Conservation (phyloP, 805 yeast species). For the Candida tallmaniae region DNA sequence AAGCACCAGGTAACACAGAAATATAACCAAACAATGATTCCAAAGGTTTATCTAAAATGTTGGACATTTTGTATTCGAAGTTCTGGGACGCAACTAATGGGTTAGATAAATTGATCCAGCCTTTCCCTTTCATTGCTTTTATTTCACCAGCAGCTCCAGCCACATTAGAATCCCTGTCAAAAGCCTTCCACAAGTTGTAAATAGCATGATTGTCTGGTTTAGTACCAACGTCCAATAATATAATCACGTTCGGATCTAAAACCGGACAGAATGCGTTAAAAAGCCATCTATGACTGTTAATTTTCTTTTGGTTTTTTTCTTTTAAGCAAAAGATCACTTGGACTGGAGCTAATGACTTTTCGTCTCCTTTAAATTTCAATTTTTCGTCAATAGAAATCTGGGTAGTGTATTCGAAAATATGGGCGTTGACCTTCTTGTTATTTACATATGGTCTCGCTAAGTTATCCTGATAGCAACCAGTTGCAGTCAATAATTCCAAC, state of each 20-base stretch:
- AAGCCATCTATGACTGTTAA: constrained; percentile 97
- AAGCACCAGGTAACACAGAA: constrained; percentile 91
- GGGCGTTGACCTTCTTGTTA: constrained; percentile 87
- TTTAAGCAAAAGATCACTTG: constrained; percentile 90
- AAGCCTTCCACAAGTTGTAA: constrained; percentile 95
- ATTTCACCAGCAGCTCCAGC: constrained; percentile 99
- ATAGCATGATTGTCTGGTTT: constrained; percentile 84
- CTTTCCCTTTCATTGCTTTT: constrained; percentile 89
- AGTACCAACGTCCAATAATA: constrained; percentile 95
- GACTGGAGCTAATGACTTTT: constrained; percentile 88
- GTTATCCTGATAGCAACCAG: constrained; percentile 97
- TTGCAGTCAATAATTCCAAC: constrained; percentile 82
- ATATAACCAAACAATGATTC: constrained; percentile 93
- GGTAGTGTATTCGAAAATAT: constrained; percentile 92
- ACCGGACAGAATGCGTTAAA: constrained; percentile 93
- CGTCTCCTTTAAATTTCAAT: constrained; percentile 84
- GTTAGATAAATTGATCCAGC: constrained; percentile 74
- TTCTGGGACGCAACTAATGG: constrained; percentile 96
- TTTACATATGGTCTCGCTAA: constrained; percentile 94
- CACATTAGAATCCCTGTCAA: constrained; percentile 91
- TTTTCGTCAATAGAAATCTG: constrained; percentile 90
- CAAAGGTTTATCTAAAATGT: constrained; percentile 88
- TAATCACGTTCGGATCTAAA: constrained; percentile 85
- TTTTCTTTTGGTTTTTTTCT: constrained; percentile 87
- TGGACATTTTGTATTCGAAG: constrained; percentile 96